These are phyloP conservation scores for Globisporangium recalcitrans DNA, from an alignment of 352 stramenopile genomes.

Conservation along the genomic window DNA sequence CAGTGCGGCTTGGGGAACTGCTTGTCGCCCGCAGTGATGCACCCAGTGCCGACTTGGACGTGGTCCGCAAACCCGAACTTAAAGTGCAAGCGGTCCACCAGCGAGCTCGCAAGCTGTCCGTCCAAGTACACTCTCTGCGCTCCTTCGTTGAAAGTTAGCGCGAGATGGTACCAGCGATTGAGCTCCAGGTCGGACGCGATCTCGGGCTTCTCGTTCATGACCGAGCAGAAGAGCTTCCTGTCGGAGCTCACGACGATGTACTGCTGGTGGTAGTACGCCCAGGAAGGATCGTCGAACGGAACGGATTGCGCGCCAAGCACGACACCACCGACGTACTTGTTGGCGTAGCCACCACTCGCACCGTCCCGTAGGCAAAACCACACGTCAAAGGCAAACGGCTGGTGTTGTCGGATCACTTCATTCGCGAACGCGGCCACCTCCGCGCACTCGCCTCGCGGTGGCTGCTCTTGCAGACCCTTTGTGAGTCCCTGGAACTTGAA, in stretches of 20 bases:
- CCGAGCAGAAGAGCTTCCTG: background rate
- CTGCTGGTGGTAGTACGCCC: background rate
- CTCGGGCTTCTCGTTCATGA: background rate
- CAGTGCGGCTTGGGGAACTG: background rate
- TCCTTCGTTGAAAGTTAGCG: background rate
- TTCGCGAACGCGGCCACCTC: background rate
- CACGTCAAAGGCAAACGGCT: background rate
- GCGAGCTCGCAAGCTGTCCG: background rate
- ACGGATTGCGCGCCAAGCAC: background rate
- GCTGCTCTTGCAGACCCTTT: background rate
- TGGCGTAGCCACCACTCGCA: too few species aligned
- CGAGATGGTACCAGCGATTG: background rate
- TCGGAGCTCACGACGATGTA: constrained; percentile 2
- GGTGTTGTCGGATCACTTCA: background rate
- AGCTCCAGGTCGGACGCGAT: background rate
- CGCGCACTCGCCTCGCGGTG: background rate
- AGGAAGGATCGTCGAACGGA: background rate
- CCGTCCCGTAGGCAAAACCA: background rate
- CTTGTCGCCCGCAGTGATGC: background rate
- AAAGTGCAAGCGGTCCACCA: background rate
- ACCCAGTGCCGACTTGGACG: background rate
- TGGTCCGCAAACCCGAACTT: background rate
- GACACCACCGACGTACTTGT: background rate
- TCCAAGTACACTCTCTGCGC: background rate
- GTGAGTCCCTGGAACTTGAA: constrained; percentile 4